Conservation (phyloP, 352 stramenopile species). For the Globisporangium camurandrum region DNA sequence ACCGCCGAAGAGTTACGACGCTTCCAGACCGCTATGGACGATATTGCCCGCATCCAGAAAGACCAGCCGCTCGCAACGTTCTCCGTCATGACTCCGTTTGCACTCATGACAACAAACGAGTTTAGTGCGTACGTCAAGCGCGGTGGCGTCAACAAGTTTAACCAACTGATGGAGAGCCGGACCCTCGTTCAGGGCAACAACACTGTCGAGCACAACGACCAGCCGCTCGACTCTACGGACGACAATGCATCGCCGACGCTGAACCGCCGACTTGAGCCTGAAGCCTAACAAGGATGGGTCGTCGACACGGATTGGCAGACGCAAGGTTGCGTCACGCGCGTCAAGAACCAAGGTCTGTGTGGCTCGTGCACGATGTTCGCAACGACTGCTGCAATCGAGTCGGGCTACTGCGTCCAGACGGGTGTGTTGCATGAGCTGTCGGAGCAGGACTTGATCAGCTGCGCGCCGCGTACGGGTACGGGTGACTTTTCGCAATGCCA, state of each 20-base stretch:
- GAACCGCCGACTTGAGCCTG: neutral
- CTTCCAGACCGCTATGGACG: too few relatives aligned
- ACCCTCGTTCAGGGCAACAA: too few relatives aligned
- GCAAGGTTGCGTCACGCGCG: slow-evolving; percentile 14
- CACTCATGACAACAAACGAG: too few relatives aligned
- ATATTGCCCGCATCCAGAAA: too few relatives aligned
- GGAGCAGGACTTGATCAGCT: slow-evolving; percentile 14
- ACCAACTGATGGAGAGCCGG: too few relatives aligned
- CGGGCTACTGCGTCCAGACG: slow-evolving; percentile 17
- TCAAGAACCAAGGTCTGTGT: slow-evolving; percentile 19
- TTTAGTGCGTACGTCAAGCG: too few relatives aligned
- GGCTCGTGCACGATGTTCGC: slow-evolving; percentile 16
- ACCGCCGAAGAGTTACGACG: too few relatives aligned
- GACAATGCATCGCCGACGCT: neutral
- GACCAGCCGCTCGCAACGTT: too few relatives aligned
- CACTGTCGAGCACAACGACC: too few relatives aligned
- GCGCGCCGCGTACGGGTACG: neutral
- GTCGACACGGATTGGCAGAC: slow-evolving; percentile 13
- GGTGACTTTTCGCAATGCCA: neutral
- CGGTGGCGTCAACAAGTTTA: too few relatives aligned
- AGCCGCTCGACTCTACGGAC: neutral
- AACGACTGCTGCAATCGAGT: slow-evolving; percentile 9
- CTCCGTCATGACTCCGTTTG: too few relatives aligned
- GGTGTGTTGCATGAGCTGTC: slow-evolving; percentile 9
- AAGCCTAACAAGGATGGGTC: neutral